phyloP scores from a whole-genome alignment of 768 basidiomycete species.

The Lentinula aciculospora region DNA sequence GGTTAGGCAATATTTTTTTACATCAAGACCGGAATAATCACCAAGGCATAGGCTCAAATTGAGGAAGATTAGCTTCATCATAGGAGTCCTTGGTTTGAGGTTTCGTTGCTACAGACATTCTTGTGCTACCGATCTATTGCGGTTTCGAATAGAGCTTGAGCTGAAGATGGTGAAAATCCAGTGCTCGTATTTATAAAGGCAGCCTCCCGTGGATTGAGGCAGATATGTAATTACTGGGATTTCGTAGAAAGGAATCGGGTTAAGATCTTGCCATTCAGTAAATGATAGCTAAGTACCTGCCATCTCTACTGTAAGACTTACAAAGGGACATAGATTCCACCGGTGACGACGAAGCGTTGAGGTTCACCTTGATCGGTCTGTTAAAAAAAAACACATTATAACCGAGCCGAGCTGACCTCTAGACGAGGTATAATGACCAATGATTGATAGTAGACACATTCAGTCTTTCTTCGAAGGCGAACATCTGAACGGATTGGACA shows the following conservation, averaged over 20 bases:
- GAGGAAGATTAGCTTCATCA: slow-evolving; percentile 33
- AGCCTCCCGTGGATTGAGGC: slow-evolving; percentile 3
- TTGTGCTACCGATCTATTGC: slow-evolving; percentile 1
- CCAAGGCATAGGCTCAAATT: slow-evolving; percentile 44
- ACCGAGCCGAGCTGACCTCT: not conserved
- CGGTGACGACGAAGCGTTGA: not conserved
- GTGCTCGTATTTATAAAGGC: slow-evolving; percentile 5
- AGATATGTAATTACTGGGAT: not conserved
- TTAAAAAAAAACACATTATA: not conserved
- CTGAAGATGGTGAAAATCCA: not conserved
- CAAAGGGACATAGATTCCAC: not conserved
- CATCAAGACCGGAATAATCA: slow-evolving; percentile 13
- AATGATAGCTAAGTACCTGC: not conserved
- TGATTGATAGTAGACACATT: no score
- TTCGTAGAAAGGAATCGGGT: slow-evolving; percentile 3
- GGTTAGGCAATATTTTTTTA: not conserved
- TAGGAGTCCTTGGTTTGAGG: slow-evolving; percentile 1
- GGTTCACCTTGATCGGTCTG: not conserved
- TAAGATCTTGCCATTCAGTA: not conserved
- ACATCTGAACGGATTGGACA: no score
- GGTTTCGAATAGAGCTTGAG: slow-evolving; percentile 4
- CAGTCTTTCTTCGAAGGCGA: not conserved
- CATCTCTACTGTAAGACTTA: not conserved
- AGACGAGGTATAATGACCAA: not conserved
- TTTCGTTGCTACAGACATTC: slow-evolving; percentile 4